Conservation (phyloP, 2,329 filamentous ascomycete species). For the Cladosporium colombiae region DNA sequence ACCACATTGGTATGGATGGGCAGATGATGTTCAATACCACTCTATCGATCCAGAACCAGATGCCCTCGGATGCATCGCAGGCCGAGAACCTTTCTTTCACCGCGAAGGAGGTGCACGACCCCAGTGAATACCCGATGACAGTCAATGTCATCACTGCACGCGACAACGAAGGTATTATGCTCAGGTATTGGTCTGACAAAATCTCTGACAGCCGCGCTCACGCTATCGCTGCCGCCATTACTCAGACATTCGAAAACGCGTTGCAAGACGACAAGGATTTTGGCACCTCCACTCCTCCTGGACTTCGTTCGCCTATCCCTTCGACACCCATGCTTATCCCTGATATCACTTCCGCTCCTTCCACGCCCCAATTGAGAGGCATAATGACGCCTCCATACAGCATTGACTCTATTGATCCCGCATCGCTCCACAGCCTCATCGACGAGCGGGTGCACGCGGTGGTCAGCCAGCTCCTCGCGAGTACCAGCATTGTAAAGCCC, state of each 20-base stretch:
- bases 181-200: slow-evolving; percentile 20
- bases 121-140: slow-evolving; percentile 19
- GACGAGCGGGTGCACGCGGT: slow-evolving; percentile 18
- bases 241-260: slow-evolving; percentile 18
- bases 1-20: slow-evolving; percentile 64
- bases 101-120: slow-evolving; percentile 15
- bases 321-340: slow-evolving; percentile 13
- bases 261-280: slow-evolving; percentile 7
- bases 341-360: slow-evolving; percentile 7
- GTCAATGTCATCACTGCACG: slow-evolving; percentile 16
- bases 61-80: slow-evolving; percentile 4
- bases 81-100: slow-evolving; percentile 15
- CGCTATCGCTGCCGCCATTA: slow-evolving; percentile 15
- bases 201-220: slow-evolving; percentile 18
- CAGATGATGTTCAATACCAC: slow-evolving; percentile 22
- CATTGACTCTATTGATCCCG: neutral
- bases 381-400: slow-evolving; percentile 7
- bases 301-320: neutral
- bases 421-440: slow-evolving; percentile 13
- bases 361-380: slow-evolving; percentile 11
- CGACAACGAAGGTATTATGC: slow-evolving; percentile 17
- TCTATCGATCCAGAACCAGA: slow-evolving; percentile 49
- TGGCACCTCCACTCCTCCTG: neutral
- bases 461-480: slow-evolving; percentile 13
- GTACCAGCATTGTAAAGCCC: neutral